Conservation (phyloP, 768 basidiomycete species). For the Termitomyces titanicus region DNA sequence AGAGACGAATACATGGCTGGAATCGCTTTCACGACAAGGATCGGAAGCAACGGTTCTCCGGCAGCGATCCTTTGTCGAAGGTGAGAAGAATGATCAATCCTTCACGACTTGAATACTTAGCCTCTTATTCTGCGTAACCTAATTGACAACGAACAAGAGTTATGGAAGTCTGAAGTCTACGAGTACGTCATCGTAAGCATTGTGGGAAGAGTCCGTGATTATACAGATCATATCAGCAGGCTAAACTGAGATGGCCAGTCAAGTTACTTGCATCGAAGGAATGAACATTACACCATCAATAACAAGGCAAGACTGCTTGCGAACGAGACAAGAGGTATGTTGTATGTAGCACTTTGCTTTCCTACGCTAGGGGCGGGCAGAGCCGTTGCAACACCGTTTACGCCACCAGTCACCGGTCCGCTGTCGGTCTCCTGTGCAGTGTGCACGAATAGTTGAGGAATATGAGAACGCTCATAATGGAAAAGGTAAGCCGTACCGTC, state of each 20-base stretch:
- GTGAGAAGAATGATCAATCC: not conserved
- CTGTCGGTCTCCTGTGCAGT: conserved; percentile 33
- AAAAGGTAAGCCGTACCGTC: conserved; percentile 22
- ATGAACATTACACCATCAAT: not conserved
- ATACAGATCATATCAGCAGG: not conserved
- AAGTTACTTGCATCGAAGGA: not conserved
- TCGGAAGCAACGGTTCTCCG: conserved; percentile 9
- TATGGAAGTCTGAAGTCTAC: not conserved
- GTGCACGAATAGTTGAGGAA: not conserved
- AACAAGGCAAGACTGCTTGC: not conserved
- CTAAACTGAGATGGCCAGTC: not conserved
- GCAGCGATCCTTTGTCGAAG: conserved; percentile 11
- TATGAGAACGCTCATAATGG: not conserved
- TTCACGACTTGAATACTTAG: not conserved
- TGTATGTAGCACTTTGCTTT: not conserved
- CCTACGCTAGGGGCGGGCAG: conserved; percentile 18
- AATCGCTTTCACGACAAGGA: conserved; percentile 13
- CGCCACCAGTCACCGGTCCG: conserved; percentile 39
- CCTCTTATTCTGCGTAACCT: not conserved
- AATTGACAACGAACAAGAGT: not conserved
- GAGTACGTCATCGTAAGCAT: not conserved
- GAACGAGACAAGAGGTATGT: not conserved
- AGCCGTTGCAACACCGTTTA: conserved; percentile 33
- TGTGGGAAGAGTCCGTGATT: not conserved
- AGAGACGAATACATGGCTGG: conserved; percentile 13